These are phyloP conservation scores for Crucihimalaya himalaica DNA, from an alignment of 345 rosid genomes.

Conservation along the genomic window DNA sequence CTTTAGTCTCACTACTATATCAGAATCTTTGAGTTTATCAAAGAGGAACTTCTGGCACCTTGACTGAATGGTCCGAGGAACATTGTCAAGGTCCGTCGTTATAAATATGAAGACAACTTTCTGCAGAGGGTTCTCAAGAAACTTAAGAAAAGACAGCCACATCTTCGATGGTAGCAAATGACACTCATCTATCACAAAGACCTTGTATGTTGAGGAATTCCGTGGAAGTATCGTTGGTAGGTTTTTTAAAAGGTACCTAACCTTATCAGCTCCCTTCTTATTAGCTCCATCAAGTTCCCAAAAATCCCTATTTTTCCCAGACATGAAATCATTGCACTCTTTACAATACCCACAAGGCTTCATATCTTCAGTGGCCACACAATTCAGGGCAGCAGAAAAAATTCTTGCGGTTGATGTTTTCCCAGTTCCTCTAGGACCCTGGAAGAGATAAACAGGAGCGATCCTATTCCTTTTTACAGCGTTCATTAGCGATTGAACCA, in stretches of 20 bases:
- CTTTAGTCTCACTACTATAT: conserved; percentile 65
- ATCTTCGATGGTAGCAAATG: conserved; percentile 85
- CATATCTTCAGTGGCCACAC: conserved; percentile 60
- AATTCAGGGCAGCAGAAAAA: conserved; percentile 85
- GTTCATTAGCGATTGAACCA: conserved; percentile 77
- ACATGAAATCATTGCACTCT: conserved; percentile 70
- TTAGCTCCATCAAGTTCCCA: conserved; percentile 83
- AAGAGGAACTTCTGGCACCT: conserved; percentile 92
- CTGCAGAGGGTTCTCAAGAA: conserved; percentile 79
- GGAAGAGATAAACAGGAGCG: conserved; percentile 92
- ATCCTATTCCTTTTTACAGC: conserved; percentile 77
- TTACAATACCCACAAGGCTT: conserved; percentile 91
- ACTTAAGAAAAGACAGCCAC: conserved; percentile 89
- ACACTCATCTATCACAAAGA: conserved; percentile 87
- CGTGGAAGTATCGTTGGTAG: conserved; percentile 52
- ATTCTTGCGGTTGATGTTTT: conserved; percentile 89
- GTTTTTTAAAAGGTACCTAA: conserved; percentile 63
- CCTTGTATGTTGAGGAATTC: conserved; percentile 56
- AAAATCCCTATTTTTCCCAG: conserved; percentile 67
- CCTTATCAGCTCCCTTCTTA: conserved; percentile 66
- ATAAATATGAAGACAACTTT: conserved; percentile 79
- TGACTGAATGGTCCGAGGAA: conserved; percentile 93
- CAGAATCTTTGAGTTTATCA: conserved; percentile 88
- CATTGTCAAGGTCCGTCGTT: conserved; percentile 89
- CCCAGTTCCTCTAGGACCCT: conserved; percentile 96